Evolutionary conservation across 139 green algal species (phyloP).

Genomic region (Penium margaritaceum): DNA sequence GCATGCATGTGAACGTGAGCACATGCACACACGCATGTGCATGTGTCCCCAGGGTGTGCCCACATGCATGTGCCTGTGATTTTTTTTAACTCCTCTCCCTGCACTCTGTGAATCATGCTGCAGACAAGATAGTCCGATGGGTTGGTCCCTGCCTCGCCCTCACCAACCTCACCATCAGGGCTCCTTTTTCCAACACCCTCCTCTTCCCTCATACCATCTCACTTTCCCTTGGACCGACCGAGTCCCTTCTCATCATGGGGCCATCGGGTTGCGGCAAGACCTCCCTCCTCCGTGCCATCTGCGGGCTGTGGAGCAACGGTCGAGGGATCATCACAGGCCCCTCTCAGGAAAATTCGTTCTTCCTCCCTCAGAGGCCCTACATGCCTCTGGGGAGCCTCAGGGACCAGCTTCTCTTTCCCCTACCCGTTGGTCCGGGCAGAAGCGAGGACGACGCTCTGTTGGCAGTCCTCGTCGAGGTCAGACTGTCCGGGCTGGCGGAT

Average conservation of each 20-base stretch:
- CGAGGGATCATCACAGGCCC: slow-evolving; percentile 44
- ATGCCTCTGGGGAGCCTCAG: slow-evolving; percentile 72
- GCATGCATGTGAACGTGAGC: too few species aligned
- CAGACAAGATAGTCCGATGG: slow-evolving; percentile 6
- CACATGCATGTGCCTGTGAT: not conserved
- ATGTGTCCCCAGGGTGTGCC: too few species aligned
- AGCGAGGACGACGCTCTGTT: not conserved
- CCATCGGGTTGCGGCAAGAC: slow-evolving; percentile 64
- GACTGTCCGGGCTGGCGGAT: not conserved
- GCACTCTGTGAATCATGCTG: not conserved
- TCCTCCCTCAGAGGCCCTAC: slow-evolving; percentile 87
- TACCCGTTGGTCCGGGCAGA: not conserved
- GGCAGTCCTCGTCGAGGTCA: not conserved
- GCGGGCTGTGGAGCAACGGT: slow-evolving; percentile 49
- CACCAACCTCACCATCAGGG: slow-evolving; percentile 38
- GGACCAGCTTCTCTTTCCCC: slow-evolving; percentile 75
- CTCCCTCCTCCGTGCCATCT: slow-evolving; percentile 57
- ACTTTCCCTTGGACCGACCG: slow-evolving; percentile 42
- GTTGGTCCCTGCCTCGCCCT: slow-evolving; percentile 1
- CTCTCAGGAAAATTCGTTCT: slow-evolving; percentile 54
- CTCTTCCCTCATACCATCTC: slow-evolving; percentile 40
- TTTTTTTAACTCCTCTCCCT: not conserved
- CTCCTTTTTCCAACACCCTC: slow-evolving; percentile 31
- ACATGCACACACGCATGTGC: too few species aligned
- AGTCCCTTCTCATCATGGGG: slow-evolving; percentile 64